These are phyloP conservation scores for Wickerhamiella musiphila DNA, from an alignment of 805 yeast genomes.

Conservation along the genomic window DNA sequence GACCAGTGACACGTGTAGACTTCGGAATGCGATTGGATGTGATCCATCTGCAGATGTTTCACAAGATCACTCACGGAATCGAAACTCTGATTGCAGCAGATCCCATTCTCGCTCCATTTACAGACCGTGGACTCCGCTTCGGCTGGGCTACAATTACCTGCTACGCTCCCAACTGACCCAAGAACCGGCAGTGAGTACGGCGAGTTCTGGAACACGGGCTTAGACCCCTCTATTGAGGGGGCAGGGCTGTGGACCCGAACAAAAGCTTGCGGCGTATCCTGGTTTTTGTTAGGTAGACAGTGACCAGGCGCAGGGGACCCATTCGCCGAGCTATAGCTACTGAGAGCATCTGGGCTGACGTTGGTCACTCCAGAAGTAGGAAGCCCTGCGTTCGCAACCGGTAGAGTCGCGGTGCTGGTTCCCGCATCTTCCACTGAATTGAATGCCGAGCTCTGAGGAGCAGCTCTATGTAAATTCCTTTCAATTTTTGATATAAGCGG, in stretches of 20 bases:
- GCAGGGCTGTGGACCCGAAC: too few species aligned
- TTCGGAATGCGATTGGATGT: constrained; percentile 59
- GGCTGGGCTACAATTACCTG: neutral
- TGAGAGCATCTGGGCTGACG: too few species aligned
- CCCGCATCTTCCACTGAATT: neutral
- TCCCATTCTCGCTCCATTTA: constrained; percentile 28
- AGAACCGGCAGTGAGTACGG: neutral
- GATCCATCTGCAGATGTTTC: constrained; percentile 47
- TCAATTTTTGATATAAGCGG: neutral
- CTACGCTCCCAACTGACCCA: too few species aligned
- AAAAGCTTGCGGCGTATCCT: too few species aligned
- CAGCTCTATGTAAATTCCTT: neutral
- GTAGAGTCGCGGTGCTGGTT: too few species aligned
- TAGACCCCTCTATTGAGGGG: too few species aligned
- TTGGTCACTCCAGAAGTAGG: too few species aligned
- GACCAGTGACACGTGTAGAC: constrained; percentile 61
- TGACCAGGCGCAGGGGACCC: too few species aligned
- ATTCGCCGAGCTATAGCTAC: too few species aligned
- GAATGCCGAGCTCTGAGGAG: neutral
- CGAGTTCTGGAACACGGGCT: neutral
- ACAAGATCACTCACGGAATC: constrained; percentile 43
- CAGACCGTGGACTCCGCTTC: constrained; percentile 6
- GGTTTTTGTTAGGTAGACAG: too few species aligned
- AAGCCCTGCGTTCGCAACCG: too few species aligned
- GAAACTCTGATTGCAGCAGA: constrained; percentile 35